Evolutionary conservation across 148 eudicot species (phyloP), one percentile per base, ranked within the genome.

Genomic region (Polygonum aviculare): DNA sequence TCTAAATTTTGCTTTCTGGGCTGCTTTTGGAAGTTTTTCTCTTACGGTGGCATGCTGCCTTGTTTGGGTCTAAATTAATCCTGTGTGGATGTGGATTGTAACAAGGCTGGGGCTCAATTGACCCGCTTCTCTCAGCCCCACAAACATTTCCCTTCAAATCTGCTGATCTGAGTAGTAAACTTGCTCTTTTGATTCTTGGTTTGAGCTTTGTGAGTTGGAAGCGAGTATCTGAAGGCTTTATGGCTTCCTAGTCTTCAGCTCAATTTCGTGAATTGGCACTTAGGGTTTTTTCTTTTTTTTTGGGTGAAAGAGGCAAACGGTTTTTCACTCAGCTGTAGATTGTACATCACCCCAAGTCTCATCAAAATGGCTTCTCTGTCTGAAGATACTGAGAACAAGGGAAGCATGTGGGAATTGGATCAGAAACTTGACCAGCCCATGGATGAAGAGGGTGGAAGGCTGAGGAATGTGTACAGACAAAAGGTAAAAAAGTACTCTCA

Each of bases 391-490:
- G 89, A 82, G 63, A 78, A 78, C 50, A 87, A 78, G 78, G 98
- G 98, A 12, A 81, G 94, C 79, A 91, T 96, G 98, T 96, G 99
- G 99, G 99, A 59, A 80, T 88, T 96, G 90, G 98, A 93, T 50
- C 98, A 91, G 86, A 96, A 84, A 87, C 93, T 96, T 79, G 99
- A 96, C 77, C 99, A 96, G 81, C 91, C 96, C 79, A 91, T 93
- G 98, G 98, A 93, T 80, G 98, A 91, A 85, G 98, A 93, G 78
- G 98, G 98, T 77, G 99, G 94, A 78, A 91, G 85, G 79, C 85
- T 96, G 48, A 88, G 77, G 81, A 91, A 82, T 79, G 91, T 88
- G 83, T 90, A 91, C 65, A 80, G 88, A 82, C 94, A 93, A 85
- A 93, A 96, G 96, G 99, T 88, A 75, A 75, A 84, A 84, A 12